phyloP scores from a whole-genome alignment of 2,329 filamentous ascomycete species.

The Verruconis gallopava region DNA sequence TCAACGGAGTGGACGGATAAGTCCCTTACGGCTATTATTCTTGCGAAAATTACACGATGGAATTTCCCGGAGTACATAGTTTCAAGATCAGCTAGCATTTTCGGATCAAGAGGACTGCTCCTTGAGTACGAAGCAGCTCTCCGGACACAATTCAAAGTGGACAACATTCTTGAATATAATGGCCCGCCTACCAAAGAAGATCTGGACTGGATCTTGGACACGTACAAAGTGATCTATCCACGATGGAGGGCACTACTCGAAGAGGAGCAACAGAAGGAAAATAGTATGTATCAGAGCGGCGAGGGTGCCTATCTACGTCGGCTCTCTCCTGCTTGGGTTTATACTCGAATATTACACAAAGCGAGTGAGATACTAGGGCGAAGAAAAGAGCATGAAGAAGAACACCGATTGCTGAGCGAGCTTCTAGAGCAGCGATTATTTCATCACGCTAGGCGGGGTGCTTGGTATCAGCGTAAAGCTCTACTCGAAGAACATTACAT shows the following conservation, averaged over 20 bases:
- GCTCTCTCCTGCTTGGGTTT: constrained; percentile 84
- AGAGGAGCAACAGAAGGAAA: constrained; percentile 69
- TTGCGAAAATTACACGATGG: constrained; percentile 75
- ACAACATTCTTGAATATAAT: constrained; percentile 68
- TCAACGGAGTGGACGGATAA: constrained; percentile 97
- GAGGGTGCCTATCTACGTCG: constrained; percentile 82
- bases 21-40: constrained; percentile 84
- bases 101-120: constrained; percentile 49
- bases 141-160: constrained; percentile 66
- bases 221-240: constrained; percentile 62
- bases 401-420: constrained; percentile 61
- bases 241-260: constrained; percentile 64
- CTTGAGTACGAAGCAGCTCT: constrained; percentile 85
- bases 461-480: constrained; percentile 94
- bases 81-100: constrained; percentile 80
- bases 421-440: constrained; percentile 73
- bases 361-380: constrained; percentile 65
- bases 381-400: constrained; percentile 65
- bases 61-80: constrained; percentile 89
- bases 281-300: constrained; percentile 58
- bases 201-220: constrained; percentile 53
- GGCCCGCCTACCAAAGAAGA: constrained; percentile 54
- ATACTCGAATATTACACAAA: constrained; percentile 87
- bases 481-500: constrained; percentile 94
- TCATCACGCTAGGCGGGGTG: constrained; percentile 69